Evolutionary conservation across 169 alveolate genomes (phyloP).

Genomic region (Eimeria brunetti): DNA sequence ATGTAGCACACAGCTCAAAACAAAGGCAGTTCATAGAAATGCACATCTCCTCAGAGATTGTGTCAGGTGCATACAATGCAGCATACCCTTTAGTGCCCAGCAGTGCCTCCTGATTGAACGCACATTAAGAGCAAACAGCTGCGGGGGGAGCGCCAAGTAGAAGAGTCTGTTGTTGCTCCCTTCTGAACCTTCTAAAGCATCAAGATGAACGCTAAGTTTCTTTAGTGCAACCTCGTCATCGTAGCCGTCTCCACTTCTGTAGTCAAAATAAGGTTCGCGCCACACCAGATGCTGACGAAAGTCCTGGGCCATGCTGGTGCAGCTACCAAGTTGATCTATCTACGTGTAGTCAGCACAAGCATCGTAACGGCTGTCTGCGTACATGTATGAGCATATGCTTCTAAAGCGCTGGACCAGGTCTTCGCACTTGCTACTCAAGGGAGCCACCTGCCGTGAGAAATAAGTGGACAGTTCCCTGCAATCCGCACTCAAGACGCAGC

Average conservation of each 20-base stretch:
- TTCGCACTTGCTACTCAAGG: constrained; percentile 57
- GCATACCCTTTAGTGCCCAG: constrained; percentile 67
- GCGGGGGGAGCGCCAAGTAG: constrained; percentile 87
- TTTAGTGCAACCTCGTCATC: constrained; percentile 35
- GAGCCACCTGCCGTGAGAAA: constrained; percentile 69
- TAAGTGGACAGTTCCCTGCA: constrained; percentile 55
- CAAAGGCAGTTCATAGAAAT: neutral
- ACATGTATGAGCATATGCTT: constrained; percentile 68
- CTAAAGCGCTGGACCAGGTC: constrained; percentile 63
- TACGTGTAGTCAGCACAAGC: neutral
- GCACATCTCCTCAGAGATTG: neutral
- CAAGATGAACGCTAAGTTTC: constrained; percentile 44
- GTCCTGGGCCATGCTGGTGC: neutral
- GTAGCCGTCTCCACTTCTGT: constrained; percentile 73
- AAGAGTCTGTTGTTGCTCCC: constrained; percentile 76
- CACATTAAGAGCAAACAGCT: constrained; percentile 76
- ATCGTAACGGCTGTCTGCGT: constrained; percentile 8
- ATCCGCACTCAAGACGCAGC: constrained; percentile 57
- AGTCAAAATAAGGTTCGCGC: neutral
- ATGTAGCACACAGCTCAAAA: neutral
- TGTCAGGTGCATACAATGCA: constrained; percentile 10
- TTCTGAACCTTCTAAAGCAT: constrained; percentile 24
- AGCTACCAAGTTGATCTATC: neutral
- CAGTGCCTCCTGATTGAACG: constrained; percentile 65
- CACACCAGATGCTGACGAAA: neutral